Percentiles rank a stretch among this genome's conserved stretches.
Conservation (phyloP, 257 asterid genomes). For the Scutellaria minor region DNA sequence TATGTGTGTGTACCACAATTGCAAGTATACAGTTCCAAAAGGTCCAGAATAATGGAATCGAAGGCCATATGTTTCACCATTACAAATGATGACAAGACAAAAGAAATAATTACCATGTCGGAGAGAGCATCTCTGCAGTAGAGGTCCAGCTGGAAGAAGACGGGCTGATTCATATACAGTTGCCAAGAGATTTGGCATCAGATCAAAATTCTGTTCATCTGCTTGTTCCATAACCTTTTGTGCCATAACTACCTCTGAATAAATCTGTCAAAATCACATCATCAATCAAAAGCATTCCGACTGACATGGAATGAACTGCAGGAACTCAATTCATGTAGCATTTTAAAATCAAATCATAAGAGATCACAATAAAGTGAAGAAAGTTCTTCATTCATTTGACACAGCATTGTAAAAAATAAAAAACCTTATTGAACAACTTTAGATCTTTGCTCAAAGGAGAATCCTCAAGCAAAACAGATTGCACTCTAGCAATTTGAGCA, state of each 20-base stretch:
- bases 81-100: background rate
- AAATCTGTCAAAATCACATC: constrained; percentile 42
- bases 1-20: background rate
- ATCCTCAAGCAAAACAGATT: constrained; percentile 3
- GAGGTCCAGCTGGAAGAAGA: constrained; percentile 50
- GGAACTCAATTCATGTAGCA: too few relatives aligned
- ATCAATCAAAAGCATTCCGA: constrained; percentile 15
- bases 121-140: constrained; percentile 55
- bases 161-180: constrained; percentile 53
- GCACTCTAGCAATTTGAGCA: background rate
- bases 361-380: constrained; percentile 1
- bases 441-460: constrained; percentile 21
- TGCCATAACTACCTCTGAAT: constrained; percentile 42
- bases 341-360: too few relatives aligned
- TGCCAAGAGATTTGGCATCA: constrained; percentile 48
- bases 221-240: constrained; percentile 26
- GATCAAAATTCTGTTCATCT: constrained; percentile 32
- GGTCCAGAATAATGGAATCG: constrained; percentile 8
- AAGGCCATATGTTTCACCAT: constrained; percentile 18
- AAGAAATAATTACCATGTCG: constrained; percentile 36
- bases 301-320: too few relatives aligned
- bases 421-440: background rate
- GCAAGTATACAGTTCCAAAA: background rate
- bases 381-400: constrained; percentile 1
- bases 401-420: background rate